Base-by-base conservation (phyloP, 768 basidiomycete genomes). In the Pleurotus tuber-regium region DNA sequence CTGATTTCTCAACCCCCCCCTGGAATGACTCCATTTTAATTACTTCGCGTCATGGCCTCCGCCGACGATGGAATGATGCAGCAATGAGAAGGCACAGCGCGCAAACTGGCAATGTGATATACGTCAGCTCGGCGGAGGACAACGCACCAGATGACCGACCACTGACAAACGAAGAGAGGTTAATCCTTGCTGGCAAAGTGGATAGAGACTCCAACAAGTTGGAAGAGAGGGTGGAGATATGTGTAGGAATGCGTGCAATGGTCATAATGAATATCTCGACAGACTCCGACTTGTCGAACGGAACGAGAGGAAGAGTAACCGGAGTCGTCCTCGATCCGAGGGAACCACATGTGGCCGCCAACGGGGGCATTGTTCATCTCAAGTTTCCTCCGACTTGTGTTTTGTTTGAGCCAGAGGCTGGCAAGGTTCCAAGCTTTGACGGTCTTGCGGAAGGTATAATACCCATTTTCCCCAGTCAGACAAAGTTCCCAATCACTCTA, bases 41-140 rank as follows among this genome's bases (percentile, higher is more conserved):
- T 1, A 71, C 68, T n/a, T 64, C 65, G 5, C 21, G 66, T 40
- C 60, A 74, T 59, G 42, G 51, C 23, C 60, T 65, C 8, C 50
- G 67, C 14, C 51, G n/a, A 6, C 50, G 55, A 31, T 68, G 67
- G 64, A 71, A 70, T 36, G 21, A 57, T 4, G 26, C 43, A n/a
- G 59, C 64, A 11, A 9, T 59, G 0, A 43, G 58, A 12, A 53
- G 61, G 40, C 57, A 56, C 39, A 68, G 67, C 43, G 11, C 16
- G 8, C 12, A 44, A 3, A 56, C 6, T 6, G 47, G 51, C 0
- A 9, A 57, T n/a, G 49, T 38, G 23, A n/a, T 70, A 3, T 66
- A 59, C 33, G 50, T 62, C 0, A 64, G 60, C 19, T 12, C 6
- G 24, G 66, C 69, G 6, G 51, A 66, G 30, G 67, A 70, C 36